Evolutionary conservation across 23 red algal genomes (phyloP), one percentile per base, ranked within the genome.

Genomic region (Chondrus crispus): DNA sequence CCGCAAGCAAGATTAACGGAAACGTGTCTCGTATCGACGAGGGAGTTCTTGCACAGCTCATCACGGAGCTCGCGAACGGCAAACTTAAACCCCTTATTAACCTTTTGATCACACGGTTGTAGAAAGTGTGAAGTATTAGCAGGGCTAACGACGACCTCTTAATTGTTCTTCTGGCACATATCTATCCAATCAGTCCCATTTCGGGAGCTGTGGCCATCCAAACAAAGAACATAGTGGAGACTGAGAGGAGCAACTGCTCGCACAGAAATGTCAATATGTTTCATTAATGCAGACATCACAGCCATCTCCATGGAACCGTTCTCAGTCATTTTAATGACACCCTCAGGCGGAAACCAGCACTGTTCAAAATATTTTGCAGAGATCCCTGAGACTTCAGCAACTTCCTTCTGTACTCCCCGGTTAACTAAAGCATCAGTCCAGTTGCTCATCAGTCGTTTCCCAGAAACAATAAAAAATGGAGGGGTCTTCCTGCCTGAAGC

Each of bases 51-150:
- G 20, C 20, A 50, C 19, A 86, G 46, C 12, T 86, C 60, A 40
- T 86, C 82, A 18, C 60, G 53, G 38, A 86, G 18, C 3, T 33
- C 5, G 20, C 63, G 3, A 38, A 86, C 62, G 6, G 4, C 19
- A 3, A 38, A 24, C 11, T 86, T 55, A 37, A 86, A 71, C 2
- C 2, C 48, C 4, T 50, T 70, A 9, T 86, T 86, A 11, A 71
- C 62, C 3, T 33, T 22, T 26, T 86, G 58, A 26, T 66, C 82
- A 66, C 82, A 86, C 3, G 60, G 22, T n/a, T 69, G 82, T 13
- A 86, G 62, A 38, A 86, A 43, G 28, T 86, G 60, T 1, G 82
- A 70, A 3, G 30, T 86, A 44, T 86, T 69, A 2, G 60, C 45
- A 2, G 60, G 38, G 6, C 70, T 71, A 2, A 66, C 40, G 1